Evolutionary conservation across 345 rosid genomes (phyloP), one percentile per base, ranked within the genome.

Genomic region (Noccaea caerulescens): DNA sequence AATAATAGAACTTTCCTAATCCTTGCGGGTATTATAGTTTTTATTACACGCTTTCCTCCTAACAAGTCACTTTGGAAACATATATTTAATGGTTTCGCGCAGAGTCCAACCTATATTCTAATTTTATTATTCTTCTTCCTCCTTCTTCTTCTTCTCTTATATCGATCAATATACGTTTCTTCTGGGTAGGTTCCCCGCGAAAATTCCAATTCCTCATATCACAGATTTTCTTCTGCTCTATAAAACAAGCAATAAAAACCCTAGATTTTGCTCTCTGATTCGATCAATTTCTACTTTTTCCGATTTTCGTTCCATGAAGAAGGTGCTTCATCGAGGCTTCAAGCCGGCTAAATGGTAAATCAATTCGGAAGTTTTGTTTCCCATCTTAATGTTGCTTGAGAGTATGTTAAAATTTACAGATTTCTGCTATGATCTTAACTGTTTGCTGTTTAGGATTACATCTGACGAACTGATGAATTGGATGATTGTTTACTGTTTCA

Each of bases 281-380:
- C 59, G 9, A 66, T 41, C 62, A 54, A 16, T 25, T 44, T 34
- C 30, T 32, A n/a, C 54, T 41, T 39, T 12, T 23, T 57, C 12
- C 30, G 52, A 64, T 58, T 34, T 50, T 54, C 66, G 42, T 33
- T 58, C 54, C 10, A 37, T 77, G 73, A 51, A 69, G 23, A 76
- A 72, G 57, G 83, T 84, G 80, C 89, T 91, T 37, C 87, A 87
- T 57, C 80, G 76, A 78, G 86, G 96, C 81, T 93, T 91, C 81
- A 93, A 93, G 84, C 83, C 97, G 36, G 92, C 94, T 0, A 91
- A 93, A 82, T 93, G 98, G 96, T 92, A 67, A 58, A 8, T 65
- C 57, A 14, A 43, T 59, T 74, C 36, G 54, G 3, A 1, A 7
- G 12, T 8, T 6, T 20, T 14, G 11, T 8, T n/a, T 5, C 3